These are phyloP conservation scores for Lophiostoma macrostomum DNA, from an alignment of 495 filamentous ascomycete genomes.

Conservation along the genomic window DNA sequence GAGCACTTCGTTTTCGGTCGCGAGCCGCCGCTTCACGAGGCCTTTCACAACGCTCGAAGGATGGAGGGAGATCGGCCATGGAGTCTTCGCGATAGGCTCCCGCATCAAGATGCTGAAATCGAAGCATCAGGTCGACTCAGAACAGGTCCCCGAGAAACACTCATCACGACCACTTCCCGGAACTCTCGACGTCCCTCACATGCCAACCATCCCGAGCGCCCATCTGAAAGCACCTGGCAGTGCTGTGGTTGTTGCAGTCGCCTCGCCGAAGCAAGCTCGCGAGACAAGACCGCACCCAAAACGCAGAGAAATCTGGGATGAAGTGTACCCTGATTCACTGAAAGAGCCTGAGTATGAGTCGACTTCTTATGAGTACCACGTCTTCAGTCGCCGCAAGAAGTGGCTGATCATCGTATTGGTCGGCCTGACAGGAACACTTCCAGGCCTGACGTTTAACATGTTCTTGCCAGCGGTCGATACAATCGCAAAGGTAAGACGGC, in stretches of 20 bases:
- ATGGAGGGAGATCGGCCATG: slow-evolving; percentile 17
- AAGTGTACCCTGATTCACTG: too few species aligned
- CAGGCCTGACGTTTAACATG: slow-evolving; percentile 40
- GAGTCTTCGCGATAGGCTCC: slow-evolving; percentile 18
- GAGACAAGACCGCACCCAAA: too few species aligned
- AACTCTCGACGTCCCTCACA: too few species aligned
- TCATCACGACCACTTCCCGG: too few species aligned
- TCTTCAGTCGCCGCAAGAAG: slow-evolving; percentile 41
- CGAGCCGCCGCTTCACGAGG: not conserved
- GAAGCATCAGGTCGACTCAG: slow-evolving; percentile 17
- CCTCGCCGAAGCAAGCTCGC: too few species aligned
- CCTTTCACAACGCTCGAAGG: slow-evolving; percentile 21
- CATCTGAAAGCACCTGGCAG: too few species aligned
- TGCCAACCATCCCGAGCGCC: too few species aligned
- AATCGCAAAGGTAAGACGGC: slow-evolving; percentile 17
- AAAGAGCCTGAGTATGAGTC: too few species aligned
- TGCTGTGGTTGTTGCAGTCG: too few species aligned
- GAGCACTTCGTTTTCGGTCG: slow-evolving; percentile 2
- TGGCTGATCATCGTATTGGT: slow-evolving; percentile 42
- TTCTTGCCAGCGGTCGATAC: slow-evolving; percentile 40
- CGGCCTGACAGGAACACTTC: slow-evolving; percentile 43
- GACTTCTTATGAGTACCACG: too few species aligned
- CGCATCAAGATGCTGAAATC: slow-evolving; percentile 11
- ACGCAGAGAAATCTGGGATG: too few species aligned
- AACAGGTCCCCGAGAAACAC: slow-evolving; percentile 3